Base-by-base conservation (phyloP, 805 yeast genomes). In the Nadsonia fulvescens region DNA sequence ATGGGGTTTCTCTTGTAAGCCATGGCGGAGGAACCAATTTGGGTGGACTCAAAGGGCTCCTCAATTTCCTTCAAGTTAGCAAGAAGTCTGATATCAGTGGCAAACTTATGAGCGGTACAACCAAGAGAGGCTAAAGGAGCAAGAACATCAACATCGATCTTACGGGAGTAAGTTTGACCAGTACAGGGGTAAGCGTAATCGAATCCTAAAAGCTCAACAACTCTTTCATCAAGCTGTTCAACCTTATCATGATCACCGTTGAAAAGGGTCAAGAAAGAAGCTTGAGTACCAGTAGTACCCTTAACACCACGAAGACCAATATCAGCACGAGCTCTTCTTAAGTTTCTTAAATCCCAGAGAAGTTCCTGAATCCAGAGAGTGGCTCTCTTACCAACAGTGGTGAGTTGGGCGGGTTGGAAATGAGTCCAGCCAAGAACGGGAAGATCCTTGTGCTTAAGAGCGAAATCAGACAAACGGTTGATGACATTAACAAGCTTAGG, bases 401-500 rank as follows among this genome's bases (percentile, higher is more conserved):
- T 86, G 51, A 89, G 69, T 61, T 89, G 98, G 28, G 98, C 98
- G 9, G 98, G 98, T 61, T 89, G 98, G 70, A 89, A 89, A 56
- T 89, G 98, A 31, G 98, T 89, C 96, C 96, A 89, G 18, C 98
- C 98, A 38, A 89, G 65, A 22, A 83, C 94, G 18, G 98, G 96
- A 54, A 83, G 54, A 53, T 89, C 96, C 59, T 89, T 89, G 63
- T 86, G 69, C 52, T 77, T 70, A 37, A 81, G 49, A 23, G 98
- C 96, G 52, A 89, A 89, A 49, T 76, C 59, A 33, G 81, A 55
- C 49, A 89, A 62, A 54, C 93, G 69, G 62, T 83, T 75, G 42
- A 89, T 89, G 38, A 89, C 96, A 44, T 89, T 89, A 42, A 82
- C 96, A 42, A 89, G 66, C 56, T 89, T 89, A 36, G 93, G 94